A percentile compares a stretch with the other conserved stretches of the same genome.
Conservation (phyloP, 164 flowering plant species). For the grape (Vitis vinifera) region ASM3070453v1 NC_081823.1:3049001-3049500, state of each 20-base stretch:
- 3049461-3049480: too few relatives aligned
- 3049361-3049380: too few relatives aligned
- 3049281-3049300: too few relatives aligned
- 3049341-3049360: too few relatives aligned
- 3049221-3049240: background rate
- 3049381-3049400: too few relatives aligned
- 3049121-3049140: conserved; percentile 28
- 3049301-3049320: too few relatives aligned
- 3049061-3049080: conserved; percentile 29
- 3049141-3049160: conserved; percentile 34
- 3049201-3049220: background rate
- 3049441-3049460: too few relatives aligned
- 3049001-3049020: conserved; percentile 31
- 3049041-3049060: conserved; percentile 30
- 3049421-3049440: too few relatives aligned
- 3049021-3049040: conserved; percentile 24
- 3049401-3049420: too few relatives aligned
- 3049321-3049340: too few relatives aligned
- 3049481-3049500: too few relatives aligned
- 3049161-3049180: background rate
- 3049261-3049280: too few relatives aligned
- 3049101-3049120: conserved; percentile 20
- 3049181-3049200: background rate
- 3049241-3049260: background rate
- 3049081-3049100: conserved; percentile 12